Conservation (phyloP, 2,329 filamentous ascomycete genomes). For the Hypoxylon sp. region DNA sequence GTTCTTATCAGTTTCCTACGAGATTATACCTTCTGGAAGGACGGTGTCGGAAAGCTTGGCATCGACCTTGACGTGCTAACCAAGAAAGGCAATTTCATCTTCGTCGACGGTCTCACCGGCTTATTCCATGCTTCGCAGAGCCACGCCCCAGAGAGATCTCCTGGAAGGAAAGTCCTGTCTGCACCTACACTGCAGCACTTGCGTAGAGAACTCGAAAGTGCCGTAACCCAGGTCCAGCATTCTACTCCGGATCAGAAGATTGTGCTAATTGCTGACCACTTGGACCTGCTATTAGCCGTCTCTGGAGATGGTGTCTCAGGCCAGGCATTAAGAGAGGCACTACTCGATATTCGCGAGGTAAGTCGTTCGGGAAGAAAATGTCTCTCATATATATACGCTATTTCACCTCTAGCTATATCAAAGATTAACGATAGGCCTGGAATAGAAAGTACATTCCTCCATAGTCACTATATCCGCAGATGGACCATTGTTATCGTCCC, state of each 20-base stretch:
- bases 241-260: constrained; percentile 56
- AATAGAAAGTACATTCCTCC: constrained; percentile 73
- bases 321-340: constrained; percentile 66
- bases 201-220: constrained; percentile 57
- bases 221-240: constrained; percentile 56
- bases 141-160: constrained; percentile 8
- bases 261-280: constrained; percentile 76
- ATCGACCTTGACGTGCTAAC: constrained; percentile 76
- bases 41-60: constrained; percentile 77
- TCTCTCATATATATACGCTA: constrained; percentile 18
- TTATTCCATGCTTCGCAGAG: constrained; percentile 60
- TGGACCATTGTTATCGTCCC: constrained; percentile 74
- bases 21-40: constrained; percentile 83
- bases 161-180: constrained; percentile 49
- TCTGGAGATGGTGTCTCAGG: constrained; percentile 62
- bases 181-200: constrained; percentile 57
- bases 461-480: constrained; percentile 81
- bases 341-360: constrained; percentile 76
- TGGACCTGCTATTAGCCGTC: constrained; percentile 75
- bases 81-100: constrained; percentile 73
- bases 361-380: constrained; percentile 49
- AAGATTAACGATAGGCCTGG: constrained; percentile 45
- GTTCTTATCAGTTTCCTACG: constrained; percentile 88
- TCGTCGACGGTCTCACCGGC: constrained; percentile 80
- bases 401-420: constrained; percentile 17